These are phyloP conservation scores for Omphalea diandra DNA, from an alignment of 441 rosid species.

Conservation along the genomic window DNA sequence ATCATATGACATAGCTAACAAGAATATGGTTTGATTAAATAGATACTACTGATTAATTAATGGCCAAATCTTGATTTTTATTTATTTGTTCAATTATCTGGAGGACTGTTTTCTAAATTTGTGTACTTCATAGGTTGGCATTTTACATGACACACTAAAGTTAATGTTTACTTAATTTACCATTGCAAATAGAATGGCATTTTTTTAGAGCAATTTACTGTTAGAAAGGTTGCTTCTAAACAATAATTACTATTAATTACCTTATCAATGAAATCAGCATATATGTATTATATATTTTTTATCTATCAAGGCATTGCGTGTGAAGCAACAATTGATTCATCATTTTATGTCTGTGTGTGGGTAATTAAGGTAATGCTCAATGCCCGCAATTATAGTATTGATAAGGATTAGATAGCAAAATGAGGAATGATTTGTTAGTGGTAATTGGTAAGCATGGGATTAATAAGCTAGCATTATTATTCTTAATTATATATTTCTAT, in stretches of 20 bases:
- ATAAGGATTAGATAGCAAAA: not conserved
- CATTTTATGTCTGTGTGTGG: not conserved
- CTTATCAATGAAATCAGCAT: conserved; percentile 11
- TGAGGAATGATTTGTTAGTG: not conserved
- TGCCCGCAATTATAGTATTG: not conserved
- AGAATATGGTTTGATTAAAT: conserved; percentile 8
- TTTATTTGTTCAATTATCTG: not conserved
- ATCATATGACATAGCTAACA: conserved; percentile 6
- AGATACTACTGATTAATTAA: too few relatives aligned
- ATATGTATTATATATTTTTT: not conserved
- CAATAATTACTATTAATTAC: not conserved
- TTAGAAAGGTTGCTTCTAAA: not conserved
- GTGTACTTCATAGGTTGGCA: conserved; percentile 1
- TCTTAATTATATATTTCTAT: not conserved
- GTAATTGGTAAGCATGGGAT: not conserved
- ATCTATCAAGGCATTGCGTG: conserved; percentile 9
- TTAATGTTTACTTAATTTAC: not conserved
- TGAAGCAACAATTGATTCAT: conserved; percentile 10
- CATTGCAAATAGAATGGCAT: too few relatives aligned
- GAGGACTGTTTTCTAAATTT: not conserved
- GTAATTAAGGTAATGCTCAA: not conserved
- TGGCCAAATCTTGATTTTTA: not conserved
- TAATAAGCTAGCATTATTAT: too few relatives aligned
- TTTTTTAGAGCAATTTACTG: too few relatives aligned
- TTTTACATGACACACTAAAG: not conserved